Percentiles rank a stretch among this genome's conserved stretches.
These are phyloP conservation scores for Arthroderma sp. DNA, from an alignment of 2,329 filamentous ascomycete genomes.

Conservation along the genomic window DNA sequence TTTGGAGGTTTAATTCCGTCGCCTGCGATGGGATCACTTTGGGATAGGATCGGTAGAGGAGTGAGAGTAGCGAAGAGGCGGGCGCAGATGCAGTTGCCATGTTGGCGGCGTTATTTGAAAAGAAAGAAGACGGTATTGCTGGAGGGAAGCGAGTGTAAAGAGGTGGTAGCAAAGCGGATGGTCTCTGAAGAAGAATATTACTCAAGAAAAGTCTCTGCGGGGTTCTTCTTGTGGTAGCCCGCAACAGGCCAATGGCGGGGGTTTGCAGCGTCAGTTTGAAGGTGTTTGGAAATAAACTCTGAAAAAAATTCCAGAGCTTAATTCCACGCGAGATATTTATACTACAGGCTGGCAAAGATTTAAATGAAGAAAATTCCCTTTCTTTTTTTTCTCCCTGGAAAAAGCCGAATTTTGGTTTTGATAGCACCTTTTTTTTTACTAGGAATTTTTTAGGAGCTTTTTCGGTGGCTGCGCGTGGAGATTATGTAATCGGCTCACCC, in stretches of 20 bases:
- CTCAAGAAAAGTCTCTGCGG: slow-evolving; percentile 7
- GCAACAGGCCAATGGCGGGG: slow-evolving; percentile 9
- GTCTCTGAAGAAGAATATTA: not conserved
- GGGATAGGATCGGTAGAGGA: slow-evolving; percentile 34
- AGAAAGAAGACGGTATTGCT: not conserved
- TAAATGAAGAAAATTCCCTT: too few relatives aligned
- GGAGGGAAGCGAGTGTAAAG: not conserved
- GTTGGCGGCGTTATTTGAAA: slow-evolving; percentile 5
- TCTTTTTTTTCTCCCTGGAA: too few relatives aligned
- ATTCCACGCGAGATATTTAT: not conserved
- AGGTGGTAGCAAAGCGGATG: not conserved
- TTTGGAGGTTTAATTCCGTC: slow-evolving; percentile 31
- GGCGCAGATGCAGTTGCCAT: slow-evolving; percentile 25
- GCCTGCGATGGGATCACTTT: slow-evolving; percentile 25
- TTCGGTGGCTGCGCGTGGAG: too few relatives aligned
- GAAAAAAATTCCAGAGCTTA: not conserved
- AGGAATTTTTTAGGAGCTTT: too few relatives aligned
- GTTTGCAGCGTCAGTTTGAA: slow-evolving; percentile 3
- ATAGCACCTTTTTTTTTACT: too few relatives aligned
- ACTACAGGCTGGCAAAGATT: too few relatives aligned
- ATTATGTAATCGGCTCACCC: too few relatives aligned
- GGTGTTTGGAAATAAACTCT: not conserved
- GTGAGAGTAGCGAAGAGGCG: slow-evolving; percentile 30
- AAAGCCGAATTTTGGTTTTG: too few relatives aligned
- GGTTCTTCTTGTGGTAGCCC: slow-evolving; percentile 10